Conservation (phyloP, 768 basidiomycete genomes). For the Phylloporus sp. region DNA sequence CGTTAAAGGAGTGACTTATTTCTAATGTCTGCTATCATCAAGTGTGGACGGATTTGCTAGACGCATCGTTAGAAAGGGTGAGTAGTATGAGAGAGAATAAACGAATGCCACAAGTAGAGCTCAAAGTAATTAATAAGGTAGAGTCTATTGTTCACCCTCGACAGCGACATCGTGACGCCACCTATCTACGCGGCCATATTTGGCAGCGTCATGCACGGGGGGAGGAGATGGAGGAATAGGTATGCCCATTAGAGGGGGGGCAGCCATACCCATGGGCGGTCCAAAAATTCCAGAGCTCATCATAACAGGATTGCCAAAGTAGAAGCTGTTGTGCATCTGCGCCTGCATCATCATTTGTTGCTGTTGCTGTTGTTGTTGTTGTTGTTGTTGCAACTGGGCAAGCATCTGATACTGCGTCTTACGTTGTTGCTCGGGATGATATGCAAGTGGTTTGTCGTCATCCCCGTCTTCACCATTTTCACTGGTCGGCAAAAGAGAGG, state of each 20-base stretch:
- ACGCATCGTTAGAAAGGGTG: conserved; percentile 1
- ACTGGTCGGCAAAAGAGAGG: conserved; percentile 25
- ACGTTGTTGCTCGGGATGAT: conserved; percentile 78
- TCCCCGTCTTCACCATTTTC: conserved; percentile 53
- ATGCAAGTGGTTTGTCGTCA: conserved; percentile 66
- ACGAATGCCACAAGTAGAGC: conserved; percentile 3
- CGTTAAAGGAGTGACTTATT: conserved; percentile 37
- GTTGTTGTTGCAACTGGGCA: conserved; percentile 47
- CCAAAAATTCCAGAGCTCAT: conserved; percentile 68
- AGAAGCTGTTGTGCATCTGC: conserved; percentile 72
- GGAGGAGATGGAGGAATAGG: conserved; percentile 53
- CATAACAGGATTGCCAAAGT: conserved; percentile 64
- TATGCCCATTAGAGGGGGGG: conserved; percentile 41
- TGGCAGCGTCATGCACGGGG: conserved; percentile 58
- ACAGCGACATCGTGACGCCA: conserved; percentile 80
- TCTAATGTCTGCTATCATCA: conserved; percentile 13
- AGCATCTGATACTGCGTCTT: conserved; percentile 52
- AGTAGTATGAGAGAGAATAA: conserved; percentile 1
- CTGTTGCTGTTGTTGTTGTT: conserved; percentile 63
- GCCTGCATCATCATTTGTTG: conserved; percentile 73
- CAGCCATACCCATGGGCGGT: conserved; percentile 46
- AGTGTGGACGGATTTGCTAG: not conserved
- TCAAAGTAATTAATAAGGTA: conserved; percentile 8
- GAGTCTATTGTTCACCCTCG: conserved; percentile 48
- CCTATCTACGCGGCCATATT: conserved; percentile 69